Percentiles rank a stretch among this genome's conserved stretches.
Conservation (phyloP, 345 rosid species). For the Boechera divaricarpa region DNA sequence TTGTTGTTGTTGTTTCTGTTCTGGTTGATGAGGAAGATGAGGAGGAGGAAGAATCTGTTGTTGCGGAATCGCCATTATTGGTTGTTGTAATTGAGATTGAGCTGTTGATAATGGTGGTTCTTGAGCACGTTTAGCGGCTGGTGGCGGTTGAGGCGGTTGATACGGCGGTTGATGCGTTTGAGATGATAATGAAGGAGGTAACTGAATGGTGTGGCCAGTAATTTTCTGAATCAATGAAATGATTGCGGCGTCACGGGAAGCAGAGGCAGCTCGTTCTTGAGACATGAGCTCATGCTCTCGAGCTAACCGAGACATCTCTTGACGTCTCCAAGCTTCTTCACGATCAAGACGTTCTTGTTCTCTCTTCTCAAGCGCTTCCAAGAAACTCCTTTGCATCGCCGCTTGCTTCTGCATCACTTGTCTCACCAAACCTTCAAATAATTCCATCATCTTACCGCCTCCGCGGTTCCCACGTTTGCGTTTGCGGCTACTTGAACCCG, state of each 20-base stretch:
- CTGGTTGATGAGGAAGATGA: slow-evolving; percentile 14
- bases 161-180: slow-evolving; percentile 32
- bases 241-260: slow-evolving; percentile 70
- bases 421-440: slow-evolving; percentile 68
- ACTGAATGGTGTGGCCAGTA: slow-evolving; percentile 74
- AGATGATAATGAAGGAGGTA: slow-evolving; percentile 51
- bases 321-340: slow-evolving; percentile 87
- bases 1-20: slow-evolving; percentile 17
- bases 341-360: slow-evolving; percentile 78
- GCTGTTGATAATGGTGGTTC: slow-evolving; percentile 26
- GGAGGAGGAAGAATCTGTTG: slow-evolving; percentile 51
- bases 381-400: slow-evolving; percentile 70
- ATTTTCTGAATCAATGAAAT: slow-evolving; percentile 71
- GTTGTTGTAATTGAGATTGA: slow-evolving; percentile 45
- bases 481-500: slow-evolving; percentile 64
- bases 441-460: slow-evolving; percentile 67
- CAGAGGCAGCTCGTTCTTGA: slow-evolving; percentile 71
- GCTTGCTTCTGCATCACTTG: slow-evolving; percentile 87
- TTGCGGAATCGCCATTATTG: slow-evolving; percentile 59
- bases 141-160: slow-evolving; percentile 39
- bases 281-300: slow-evolving; percentile 76
- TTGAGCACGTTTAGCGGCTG: slow-evolving; percentile 31
- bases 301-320: slow-evolving; percentile 64
- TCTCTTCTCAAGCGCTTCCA: slow-evolving; percentile 81
- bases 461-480: slow-evolving; percentile 58